A percentile compares a stretch with the other conserved stretches of the same genome.
phyloP scores from a whole-genome alignment of 371 early-diverging fungal species.

The Apophysomyces elegans region DNA sequence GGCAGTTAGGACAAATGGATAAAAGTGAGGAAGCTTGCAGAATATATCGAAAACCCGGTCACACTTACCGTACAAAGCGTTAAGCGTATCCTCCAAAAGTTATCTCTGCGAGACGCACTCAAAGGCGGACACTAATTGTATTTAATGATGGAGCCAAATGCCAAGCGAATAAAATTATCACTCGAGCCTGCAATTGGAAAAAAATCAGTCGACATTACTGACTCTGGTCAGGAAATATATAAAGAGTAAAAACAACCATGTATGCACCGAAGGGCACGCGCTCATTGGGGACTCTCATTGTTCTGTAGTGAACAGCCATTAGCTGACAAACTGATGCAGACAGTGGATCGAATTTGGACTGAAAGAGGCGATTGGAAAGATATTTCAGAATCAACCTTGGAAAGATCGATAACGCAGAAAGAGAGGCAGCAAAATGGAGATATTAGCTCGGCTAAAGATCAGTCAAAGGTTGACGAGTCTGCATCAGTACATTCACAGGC shows the following conservation, averaged over 20 bases:
- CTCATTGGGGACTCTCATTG: background rate
- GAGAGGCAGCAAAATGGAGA: constrained; percentile 16
- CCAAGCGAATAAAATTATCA: constrained; percentile 59
- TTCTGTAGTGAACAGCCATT: constrained; percentile 53
- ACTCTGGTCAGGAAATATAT: constrained; percentile 59
- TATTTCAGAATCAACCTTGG: constrained; percentile 50
- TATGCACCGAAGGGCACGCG: background rate
- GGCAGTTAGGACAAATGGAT: too few relatives aligned
- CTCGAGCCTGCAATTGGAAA: constrained; percentile 57
- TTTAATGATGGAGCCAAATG: constrained; percentile 16
- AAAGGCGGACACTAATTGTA: background rate
- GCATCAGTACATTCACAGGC: constrained; percentile 15
- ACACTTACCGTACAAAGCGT: too few relatives aligned
- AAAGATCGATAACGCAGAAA: constrained; percentile 22
- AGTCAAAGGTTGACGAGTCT: constrained; percentile 3
- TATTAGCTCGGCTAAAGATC: constrained; percentile 12
- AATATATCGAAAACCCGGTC: too few relatives aligned
- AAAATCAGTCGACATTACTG: constrained; percentile 56
- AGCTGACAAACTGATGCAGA: constrained; percentile 59
- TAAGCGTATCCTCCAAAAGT: too few relatives aligned
- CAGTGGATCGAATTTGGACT: constrained; percentile 58
- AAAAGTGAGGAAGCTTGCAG: too few relatives aligned
- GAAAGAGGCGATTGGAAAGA: constrained; percentile 61
- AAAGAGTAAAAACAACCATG: constrained; percentile 48
- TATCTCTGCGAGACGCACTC: too few relatives aligned